Percentiles rank a stretch among this genome's conserved stretches.
These are phyloP conservation scores for Penicillium carneum DNA, from an alignment of 2,329 filamentous ascomycete species.

Conservation along the genomic window DNA sequence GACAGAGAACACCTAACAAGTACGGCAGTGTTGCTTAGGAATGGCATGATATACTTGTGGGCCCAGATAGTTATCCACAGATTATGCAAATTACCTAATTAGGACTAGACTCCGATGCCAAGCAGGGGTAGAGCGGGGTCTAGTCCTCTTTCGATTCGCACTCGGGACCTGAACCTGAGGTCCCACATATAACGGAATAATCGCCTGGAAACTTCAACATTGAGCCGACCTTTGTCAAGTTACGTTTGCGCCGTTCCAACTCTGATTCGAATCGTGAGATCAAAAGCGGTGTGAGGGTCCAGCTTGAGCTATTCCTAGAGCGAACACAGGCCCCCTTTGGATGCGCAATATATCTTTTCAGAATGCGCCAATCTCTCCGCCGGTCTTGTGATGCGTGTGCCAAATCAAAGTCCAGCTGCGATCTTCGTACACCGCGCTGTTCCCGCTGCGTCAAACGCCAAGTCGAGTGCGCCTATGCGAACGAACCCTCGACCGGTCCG, in stretches of 20 bases:
- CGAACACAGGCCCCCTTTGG: not conserved
- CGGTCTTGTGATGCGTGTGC: constrained; percentile 65
- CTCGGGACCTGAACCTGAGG: constrained; percentile 6
- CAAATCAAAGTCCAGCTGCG: constrained; percentile 64
- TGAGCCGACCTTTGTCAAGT: not conserved
- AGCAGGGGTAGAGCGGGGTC: constrained; percentile 27
- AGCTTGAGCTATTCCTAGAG: constrained; percentile 1
- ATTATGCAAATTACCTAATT: constrained; percentile 22
- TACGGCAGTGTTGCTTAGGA: not conserved
- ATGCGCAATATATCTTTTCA: constrained; percentile 17
- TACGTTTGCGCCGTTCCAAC: not conserved
- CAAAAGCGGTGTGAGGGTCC: constrained; percentile 7
- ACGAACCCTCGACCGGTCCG: constrained; percentile 57
- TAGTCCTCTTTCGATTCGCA: constrained; percentile 34
- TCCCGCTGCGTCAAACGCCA: constrained; percentile 62
- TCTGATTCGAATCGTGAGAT: not conserved
- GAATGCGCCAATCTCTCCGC: constrained; percentile 64
- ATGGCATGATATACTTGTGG: constrained; percentile 8
- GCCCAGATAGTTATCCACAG: not conserved
- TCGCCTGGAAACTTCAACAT: not conserved
- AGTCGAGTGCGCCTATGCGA: constrained; percentile 60
- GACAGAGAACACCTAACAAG: not conserved
- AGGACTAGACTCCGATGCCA: constrained; percentile 37
- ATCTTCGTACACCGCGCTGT: constrained; percentile 62
- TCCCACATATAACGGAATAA: constrained; percentile 3